Conservation (phyloP, 2,329 filamentous ascomycete genomes). For the Exophiala oligosperma region DNA sequence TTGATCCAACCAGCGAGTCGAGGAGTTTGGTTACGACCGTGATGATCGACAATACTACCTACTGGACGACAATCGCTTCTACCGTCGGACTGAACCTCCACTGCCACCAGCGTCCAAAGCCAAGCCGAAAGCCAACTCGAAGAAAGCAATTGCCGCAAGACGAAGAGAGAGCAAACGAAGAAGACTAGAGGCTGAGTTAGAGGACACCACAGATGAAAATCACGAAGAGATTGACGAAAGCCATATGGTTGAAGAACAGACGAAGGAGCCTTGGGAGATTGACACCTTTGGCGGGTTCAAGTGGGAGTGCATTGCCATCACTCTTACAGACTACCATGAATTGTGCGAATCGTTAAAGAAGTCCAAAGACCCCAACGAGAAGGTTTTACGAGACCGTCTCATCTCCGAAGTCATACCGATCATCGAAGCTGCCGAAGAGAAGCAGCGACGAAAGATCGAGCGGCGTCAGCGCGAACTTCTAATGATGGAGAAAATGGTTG, state of each 20-base stretch:
- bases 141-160: constrained; percentile 61
- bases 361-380: constrained; percentile 82
- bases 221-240: constrained; percentile 41
- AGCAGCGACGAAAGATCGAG: constrained; percentile 68
- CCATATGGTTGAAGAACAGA: constrained; percentile 40
- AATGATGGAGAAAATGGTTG: constrained; percentile 82
- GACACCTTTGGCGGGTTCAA: constrained; percentile 72
- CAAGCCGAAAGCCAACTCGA: constrained; percentile 65
- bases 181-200: constrained; percentile 37
- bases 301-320: constrained; percentile 91
- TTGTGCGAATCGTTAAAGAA: constrained; percentile 72
- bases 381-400: constrained; percentile 69
- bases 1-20: constrained; percentile 41
- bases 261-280: constrained; percentile 44
- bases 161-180: constrained; percentile 72
- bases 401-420: constrained; percentile 79
- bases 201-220: constrained; percentile 45
- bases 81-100: constrained; percentile 77
- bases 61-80: constrained; percentile 90
- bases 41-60: constrained; percentile 86
- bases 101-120: constrained; percentile 54
- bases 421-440: constrained; percentile 72
- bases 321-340: constrained; percentile 70
- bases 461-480: constrained; percentile 78
- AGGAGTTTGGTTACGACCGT: constrained; percentile 72